These are phyloP conservation scores for Podaxis sp. DNA, from an alignment of 768 basidiomycete genomes.

Conservation along the genomic window DNA sequence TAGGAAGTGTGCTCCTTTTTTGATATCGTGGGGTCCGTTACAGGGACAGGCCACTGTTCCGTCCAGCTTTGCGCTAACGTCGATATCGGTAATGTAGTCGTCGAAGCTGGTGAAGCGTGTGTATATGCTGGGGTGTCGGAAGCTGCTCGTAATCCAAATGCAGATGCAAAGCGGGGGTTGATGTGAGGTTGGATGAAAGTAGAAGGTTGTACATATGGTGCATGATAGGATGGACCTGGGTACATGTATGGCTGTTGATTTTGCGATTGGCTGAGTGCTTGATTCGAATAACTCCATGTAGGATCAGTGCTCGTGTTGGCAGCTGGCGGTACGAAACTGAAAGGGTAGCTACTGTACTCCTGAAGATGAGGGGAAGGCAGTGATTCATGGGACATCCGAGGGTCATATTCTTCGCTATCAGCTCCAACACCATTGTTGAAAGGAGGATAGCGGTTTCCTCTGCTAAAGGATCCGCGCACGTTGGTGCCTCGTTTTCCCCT, in stretches of 20 bases:
- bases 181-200: conserved; percentile 74
- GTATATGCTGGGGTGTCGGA: background rate
- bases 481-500: conserved; percentile 25
- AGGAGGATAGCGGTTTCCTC: background rate
- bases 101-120: conserved; percentile 12
- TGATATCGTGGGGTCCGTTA: conserved; percentile 19
- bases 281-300: conserved; percentile 7
- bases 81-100: conserved; percentile 4
- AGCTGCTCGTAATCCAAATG: conserved; percentile 45
- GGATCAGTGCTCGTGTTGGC: background rate
- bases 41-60: conserved; percentile 38
- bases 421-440: too few relatives aligned
- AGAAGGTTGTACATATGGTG: background rate
- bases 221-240: conserved; percentile 1
- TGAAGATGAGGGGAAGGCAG: background rate
- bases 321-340: background rate
- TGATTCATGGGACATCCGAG: conserved; percentile 8
- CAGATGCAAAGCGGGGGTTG: conserved; percentile 74
- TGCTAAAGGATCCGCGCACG: background rate
- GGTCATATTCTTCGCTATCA: conserved; percentile 9
- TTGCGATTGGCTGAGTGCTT: background rate
- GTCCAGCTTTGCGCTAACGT: conserved; percentile 25
- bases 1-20: conserved; percentile 18
- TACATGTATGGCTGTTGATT: conserved; percentile 9
- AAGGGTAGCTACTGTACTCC: conserved; percentile 1